Evolutionary conservation across 345 rosid species (phyloP).

Genomic region (Lagerstroemia speciosa): DNA sequence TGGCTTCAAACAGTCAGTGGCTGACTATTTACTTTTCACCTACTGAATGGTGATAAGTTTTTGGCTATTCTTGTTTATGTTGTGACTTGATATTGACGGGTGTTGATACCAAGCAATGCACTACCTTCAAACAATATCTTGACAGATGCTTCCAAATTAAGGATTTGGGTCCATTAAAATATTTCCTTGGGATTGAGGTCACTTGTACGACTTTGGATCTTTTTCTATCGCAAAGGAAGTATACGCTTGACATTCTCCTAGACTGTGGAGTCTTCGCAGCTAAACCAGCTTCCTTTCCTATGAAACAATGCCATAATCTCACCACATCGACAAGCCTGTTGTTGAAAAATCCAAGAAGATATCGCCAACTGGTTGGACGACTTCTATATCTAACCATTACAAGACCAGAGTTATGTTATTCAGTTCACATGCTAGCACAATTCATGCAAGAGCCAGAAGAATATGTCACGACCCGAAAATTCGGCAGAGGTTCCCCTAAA

Average conservation of each 20-base stretch:
- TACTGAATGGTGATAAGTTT: no score
- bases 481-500: no score
- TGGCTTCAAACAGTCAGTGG: no score
- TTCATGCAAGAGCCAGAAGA: neutral
- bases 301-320: neutral
- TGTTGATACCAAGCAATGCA: slow-evolving; percentile 5
- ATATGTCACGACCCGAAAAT: no score
- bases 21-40: no score
- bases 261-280: neutral
- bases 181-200: slow-evolving; percentile 4
- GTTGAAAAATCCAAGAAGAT: neutral
- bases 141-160: neutral
- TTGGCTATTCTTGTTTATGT: no score
- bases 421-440: neutral
- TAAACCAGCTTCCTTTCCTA: neutral
- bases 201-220: neutral
- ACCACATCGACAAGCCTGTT: neutral
- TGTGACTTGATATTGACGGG: no score
- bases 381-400: neutral
- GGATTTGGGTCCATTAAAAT: neutral
- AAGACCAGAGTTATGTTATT: neutral
- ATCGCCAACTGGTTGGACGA: neutral
- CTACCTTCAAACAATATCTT: neutral
- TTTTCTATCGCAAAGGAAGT: neutral
- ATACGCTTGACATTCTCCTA: neutral